Conservation (phyloP, 371 early-diverging fungal species). For the Circinella umbellata region DNA sequence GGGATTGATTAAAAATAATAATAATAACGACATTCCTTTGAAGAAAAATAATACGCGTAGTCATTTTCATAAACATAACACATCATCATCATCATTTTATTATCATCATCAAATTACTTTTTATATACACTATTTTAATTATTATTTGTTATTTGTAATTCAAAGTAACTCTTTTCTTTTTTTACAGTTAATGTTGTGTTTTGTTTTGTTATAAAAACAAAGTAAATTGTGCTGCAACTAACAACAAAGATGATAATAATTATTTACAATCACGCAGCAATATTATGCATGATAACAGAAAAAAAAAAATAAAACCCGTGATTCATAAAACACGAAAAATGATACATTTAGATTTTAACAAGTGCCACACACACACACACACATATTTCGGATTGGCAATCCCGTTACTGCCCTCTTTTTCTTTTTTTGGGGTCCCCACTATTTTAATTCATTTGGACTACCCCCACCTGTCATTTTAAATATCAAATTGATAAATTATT, state of each 20-base stretch:
- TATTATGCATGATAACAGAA: not conserved
- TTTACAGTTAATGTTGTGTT: no score
- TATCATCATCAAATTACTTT: conserved; percentile 4
- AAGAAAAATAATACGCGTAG: no score
- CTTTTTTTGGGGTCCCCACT: no score
- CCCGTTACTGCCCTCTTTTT: conserved; percentile 3
- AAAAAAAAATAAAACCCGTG: not conserved
- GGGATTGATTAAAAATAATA: conserved; percentile 6
- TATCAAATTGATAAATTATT: no score
- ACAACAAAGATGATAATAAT: not conserved
- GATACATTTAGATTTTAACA: not conserved
- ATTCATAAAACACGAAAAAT: not conserved
- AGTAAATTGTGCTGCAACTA: no score
- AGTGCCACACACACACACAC: no score
- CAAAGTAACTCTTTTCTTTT: no score
- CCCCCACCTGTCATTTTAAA: no score
- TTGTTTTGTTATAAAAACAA: no score
- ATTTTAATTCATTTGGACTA: no score
- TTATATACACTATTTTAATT: not conserved
- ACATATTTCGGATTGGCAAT: not conserved
- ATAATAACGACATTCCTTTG: not conserved
- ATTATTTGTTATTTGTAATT: no score
- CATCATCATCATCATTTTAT: not conserved
- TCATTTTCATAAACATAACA: not conserved
- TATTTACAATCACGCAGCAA: not conserved